These are phyloP conservation scores for Macrocybe gigantea DNA, from an alignment of 768 basidiomycete genomes.

Conservation along the genomic window DNA sequence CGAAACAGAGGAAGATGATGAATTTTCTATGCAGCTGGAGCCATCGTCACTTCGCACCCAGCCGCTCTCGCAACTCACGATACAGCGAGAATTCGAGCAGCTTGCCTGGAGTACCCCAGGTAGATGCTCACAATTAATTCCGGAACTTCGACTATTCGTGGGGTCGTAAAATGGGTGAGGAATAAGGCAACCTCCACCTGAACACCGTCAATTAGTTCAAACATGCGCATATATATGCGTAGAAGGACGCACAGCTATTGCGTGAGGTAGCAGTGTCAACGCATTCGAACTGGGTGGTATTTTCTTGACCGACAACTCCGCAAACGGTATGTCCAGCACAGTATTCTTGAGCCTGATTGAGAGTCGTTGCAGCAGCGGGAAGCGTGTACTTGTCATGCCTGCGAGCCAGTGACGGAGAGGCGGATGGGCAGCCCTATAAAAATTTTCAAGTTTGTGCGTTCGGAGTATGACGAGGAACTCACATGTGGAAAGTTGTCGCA, in stretches of 20 bases:
- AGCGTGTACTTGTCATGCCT: conserved; percentile 1
- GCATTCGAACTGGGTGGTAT: conserved; percentile 11
- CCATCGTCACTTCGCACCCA: conserved; percentile 21
- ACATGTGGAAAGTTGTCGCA: conserved; percentile 9
- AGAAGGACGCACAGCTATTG: conserved; percentile 10
- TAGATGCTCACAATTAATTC: conserved; percentile 15
- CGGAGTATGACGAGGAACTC: not conserved
- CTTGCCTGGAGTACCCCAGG: conserved; percentile 6
- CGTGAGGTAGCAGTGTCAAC: conserved; percentile 7
- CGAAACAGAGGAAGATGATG: conserved; percentile 15
- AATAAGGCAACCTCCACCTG: conserved; percentile 13
- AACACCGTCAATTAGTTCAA: not conserved
- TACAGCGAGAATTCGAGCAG: conserved; percentile 6
- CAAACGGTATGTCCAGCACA: conserved; percentile 14
- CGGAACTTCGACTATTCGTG: conserved; percentile 14
- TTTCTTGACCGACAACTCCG: conserved; percentile 10
- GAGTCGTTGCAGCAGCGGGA: conserved; percentile 7
- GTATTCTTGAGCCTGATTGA: conserved; percentile 10
- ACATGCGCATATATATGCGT: not conserved
- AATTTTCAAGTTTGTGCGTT: not conserved
- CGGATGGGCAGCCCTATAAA: conserved; percentile 9
- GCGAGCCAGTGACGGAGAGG: conserved; percentile 4
- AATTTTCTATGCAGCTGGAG: conserved; percentile 21
- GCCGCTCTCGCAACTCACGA: conserved; percentile 19
- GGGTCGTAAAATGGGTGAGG: conserved; percentile 13